Conservation (phyloP, 2,329 filamentous ascomycete genomes). For the Curvularia eragrostidis region DNA sequence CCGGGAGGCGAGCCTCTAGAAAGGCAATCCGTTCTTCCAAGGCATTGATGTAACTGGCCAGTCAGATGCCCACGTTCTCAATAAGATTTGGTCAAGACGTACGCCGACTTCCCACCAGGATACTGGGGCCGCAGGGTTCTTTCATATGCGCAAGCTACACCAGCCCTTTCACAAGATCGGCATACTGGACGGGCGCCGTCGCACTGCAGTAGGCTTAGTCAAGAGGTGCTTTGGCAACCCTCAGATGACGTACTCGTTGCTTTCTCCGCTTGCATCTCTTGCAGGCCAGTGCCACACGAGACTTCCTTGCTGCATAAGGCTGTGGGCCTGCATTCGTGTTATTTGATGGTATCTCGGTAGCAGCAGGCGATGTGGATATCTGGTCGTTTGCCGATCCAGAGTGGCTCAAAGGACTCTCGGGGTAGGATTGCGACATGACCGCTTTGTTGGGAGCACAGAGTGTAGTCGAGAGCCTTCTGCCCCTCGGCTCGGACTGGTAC, state of each 20-base stretch:
- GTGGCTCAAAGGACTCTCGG: constrained; percentile 7
- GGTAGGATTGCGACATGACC: constrained; percentile 15
- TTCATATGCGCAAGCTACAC: constrained; percentile 34
- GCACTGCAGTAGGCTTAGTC: constrained; percentile 24
- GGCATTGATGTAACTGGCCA: constrained; percentile 33
- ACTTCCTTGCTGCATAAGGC: constrained; percentile 19
- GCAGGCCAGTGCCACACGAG: constrained; percentile 34
- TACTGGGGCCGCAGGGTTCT: constrained; percentile 35
- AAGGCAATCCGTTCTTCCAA: constrained; percentile 39
- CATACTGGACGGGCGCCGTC: constrained; percentile 33
- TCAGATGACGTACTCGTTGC: constrained; percentile 28
- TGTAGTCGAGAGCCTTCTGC: constrained; percentile 6
- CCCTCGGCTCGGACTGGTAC: constrained; percentile 1
- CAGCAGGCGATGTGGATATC: constrained; percentile 9
- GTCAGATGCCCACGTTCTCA: not conserved
- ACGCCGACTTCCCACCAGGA: constrained; percentile 38
- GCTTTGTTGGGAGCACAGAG: constrained; percentile 1
- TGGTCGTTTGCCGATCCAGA: constrained; percentile 1
- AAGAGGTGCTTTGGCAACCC: not conserved
- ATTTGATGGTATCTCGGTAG: constrained; percentile 14
- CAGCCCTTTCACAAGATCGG: constrained; percentile 29
- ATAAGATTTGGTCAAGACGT: constrained; percentile 5
- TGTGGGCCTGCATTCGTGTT: constrained; percentile 6
- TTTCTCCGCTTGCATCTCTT: constrained; percentile 38
- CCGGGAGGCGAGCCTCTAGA: constrained; percentile 35